Evolutionary conservation across 2,329 filamentous ascomycete species (phyloP).

Genomic region (Venturia carpophila): DNA sequence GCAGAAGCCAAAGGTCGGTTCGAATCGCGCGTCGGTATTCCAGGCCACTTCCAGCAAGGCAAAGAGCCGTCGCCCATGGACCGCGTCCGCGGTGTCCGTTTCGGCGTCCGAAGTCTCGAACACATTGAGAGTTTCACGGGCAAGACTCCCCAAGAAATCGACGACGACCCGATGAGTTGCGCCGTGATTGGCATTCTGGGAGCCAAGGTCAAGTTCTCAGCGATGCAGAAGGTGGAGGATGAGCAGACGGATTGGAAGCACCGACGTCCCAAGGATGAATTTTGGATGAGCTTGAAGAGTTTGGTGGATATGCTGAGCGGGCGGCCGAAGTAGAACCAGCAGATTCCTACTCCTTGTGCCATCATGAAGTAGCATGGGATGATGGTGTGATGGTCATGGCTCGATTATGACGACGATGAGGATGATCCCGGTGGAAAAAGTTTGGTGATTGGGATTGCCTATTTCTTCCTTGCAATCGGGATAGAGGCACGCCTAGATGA

Average conservation of each 20-base stretch:
- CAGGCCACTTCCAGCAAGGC: slow-evolving; percentile 90
- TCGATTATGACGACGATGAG: neutral
- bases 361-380: neutral
- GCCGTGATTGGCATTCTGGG: slow-evolving; percentile 89
- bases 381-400: neutral
- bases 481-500: neutral
- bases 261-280: slow-evolving; percentile 71
- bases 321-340: neutral
- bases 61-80: slow-evolving; percentile 94
- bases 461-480: neutral
- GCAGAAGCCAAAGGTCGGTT: slow-evolving; percentile 89
- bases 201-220: slow-evolving; percentile 77
- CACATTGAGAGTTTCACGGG: slow-evolving; percentile 74
- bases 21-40: slow-evolving; percentile 83
- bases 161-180: slow-evolving; percentile 63
- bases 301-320: slow-evolving; percentile 81
- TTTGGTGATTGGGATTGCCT: neutral
- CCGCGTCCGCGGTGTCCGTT: slow-evolving; percentile 79
- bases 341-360: neutral
- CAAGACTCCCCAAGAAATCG: slow-evolving; percentile 58
- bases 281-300: slow-evolving; percentile 74
- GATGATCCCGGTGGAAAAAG: neutral
- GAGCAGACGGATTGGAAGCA: slow-evolving; percentile 90
- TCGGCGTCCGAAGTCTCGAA: slow-evolving; percentile 90
- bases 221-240: slow-evolving; percentile 72